A percentile compares a stretch with the other conserved stretches of the same genome.
phyloP scores from a whole-genome alignment of 208 protist genomes.

The Porcisia hertigi region DNA sequence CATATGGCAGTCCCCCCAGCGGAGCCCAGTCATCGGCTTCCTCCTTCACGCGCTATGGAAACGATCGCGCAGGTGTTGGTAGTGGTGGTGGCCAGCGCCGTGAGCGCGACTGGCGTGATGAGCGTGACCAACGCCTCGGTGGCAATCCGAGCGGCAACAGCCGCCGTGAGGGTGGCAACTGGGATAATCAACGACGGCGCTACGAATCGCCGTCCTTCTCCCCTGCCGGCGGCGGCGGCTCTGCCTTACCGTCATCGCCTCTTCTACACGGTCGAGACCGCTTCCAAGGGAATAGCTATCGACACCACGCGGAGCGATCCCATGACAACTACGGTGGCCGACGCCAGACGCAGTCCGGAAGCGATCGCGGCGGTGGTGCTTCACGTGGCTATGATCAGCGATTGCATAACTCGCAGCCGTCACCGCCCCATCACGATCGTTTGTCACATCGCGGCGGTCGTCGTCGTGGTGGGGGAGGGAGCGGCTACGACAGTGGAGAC shows the following conservation, averaged over 20 bases:
- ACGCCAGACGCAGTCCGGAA: neutral
- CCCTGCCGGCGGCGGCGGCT: conserved; percentile 2
- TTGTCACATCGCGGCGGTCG: conserved; percentile 12
- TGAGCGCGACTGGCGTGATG: conserved; percentile 24
- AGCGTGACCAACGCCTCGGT: conserved; percentile 7
- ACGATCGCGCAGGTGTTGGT: conserved; percentile 2
- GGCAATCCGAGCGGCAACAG: neutral
- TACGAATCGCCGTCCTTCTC: conserved; percentile 20
- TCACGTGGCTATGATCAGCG: neutral
- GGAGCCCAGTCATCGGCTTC: neutral
- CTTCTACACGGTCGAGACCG: neutral
- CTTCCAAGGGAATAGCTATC: neutral
- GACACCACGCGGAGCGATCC: conserved; percentile 1
- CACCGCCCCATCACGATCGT: neutral
- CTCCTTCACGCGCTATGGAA: conserved; percentile 5
- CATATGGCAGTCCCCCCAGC: neutral
- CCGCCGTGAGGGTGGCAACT: neutral
- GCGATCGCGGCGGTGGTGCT: neutral
- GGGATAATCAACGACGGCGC: conserved; percentile 13
- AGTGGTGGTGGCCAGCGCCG: conserved; percentile 16
- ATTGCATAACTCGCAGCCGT: conserved; percentile 3
- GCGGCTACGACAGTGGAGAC: conserved; percentile 33
- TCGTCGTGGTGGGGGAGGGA: conserved; percentile 10
- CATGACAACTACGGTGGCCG: neutral
- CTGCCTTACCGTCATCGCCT: neutral